These are phyloP conservation scores for Phytophthora citricola DNA, from an alignment of 352 stramenopile species.

Conservation along the genomic window DNA sequence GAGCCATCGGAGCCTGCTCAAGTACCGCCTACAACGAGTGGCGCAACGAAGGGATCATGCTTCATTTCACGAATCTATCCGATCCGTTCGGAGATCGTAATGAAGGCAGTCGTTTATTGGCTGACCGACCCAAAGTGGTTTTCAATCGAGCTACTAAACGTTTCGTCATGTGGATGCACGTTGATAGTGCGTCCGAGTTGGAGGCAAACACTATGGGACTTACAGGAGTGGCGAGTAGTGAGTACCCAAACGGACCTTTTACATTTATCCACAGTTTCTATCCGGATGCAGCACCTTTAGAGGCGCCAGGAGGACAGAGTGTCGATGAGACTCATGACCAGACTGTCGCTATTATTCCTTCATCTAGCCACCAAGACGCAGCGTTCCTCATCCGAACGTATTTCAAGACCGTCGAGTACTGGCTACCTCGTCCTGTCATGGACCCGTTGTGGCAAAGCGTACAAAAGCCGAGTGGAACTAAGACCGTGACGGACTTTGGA, in stretches of 20 bases:
- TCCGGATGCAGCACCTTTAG: conserved; percentile 84
- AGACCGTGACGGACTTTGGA: conserved; percentile 85
- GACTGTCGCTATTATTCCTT: conserved; percentile 71
- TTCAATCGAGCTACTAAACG: conserved; percentile 86
- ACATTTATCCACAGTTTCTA: conserved; percentile 92
- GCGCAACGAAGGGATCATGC: conserved; percentile 95
- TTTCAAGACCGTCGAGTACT: conserved; percentile 96
- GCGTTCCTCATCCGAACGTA: conserved; percentile 95
- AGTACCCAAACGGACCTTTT: conserved; percentile 94
- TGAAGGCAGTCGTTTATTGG: conserved; percentile 47
- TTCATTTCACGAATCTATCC: conserved; percentile 95
- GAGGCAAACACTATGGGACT: conserved; percentile 84
- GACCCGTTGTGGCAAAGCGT: conserved; percentile 97
- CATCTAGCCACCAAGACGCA: conserved; percentile 13
- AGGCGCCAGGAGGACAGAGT: conserved; percentile 71
- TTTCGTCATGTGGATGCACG: conserved; percentile 98
- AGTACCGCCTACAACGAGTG: conserved; percentile 92
- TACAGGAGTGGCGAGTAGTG: conserved; percentile 88
- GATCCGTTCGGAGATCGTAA: conserved; percentile 76
- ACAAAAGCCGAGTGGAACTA: conserved; percentile 55
- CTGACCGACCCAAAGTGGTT: conserved; percentile 92
- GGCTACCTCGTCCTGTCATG: conserved; percentile 95
- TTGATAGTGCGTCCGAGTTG: conserved; percentile 81
- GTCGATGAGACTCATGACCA: conserved; percentile 96
- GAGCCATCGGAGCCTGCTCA: conserved; percentile 93